A percentile compares a stretch with the other conserved stretches of the same genome.
Conservation (phyloP, 2,329 filamentous ascomycete genomes). For the Alternaria burnsii region DNA sequence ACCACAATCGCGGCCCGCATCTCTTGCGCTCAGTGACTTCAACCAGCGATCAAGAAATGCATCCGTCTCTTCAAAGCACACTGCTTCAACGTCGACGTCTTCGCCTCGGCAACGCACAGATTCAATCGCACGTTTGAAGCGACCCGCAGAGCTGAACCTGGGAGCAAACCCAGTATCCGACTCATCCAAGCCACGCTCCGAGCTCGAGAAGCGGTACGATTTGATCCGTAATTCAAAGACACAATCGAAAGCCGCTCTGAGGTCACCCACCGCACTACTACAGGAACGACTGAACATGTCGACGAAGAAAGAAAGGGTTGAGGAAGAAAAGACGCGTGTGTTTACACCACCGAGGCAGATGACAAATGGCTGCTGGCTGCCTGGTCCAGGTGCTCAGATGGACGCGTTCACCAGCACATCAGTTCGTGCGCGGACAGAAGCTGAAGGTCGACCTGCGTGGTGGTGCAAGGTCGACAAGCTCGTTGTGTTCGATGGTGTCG, state of each 20-base stretch:
- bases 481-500: conserved; percentile 44
- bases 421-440: conserved; percentile 39
- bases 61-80: conserved; percentile 21
- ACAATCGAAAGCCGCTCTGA: conserved; percentile 38
- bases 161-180: conserved; percentile 16
- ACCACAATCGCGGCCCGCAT: conserved; percentile 17
- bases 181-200: conserved; percentile 35
- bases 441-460: conserved; percentile 37
- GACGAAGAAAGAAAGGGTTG: conserved; percentile 25
- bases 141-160: conserved; percentile 44
- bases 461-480: conserved; percentile 49
- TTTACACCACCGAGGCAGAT: conserved; percentile 41
- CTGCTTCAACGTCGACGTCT: conserved; percentile 10
- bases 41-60: conserved; percentile 14
- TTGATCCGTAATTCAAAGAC: conserved; percentile 45
- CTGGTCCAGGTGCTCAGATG: conserved; percentile 32
- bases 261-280: conserved; percentile 44
- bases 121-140: conserved; percentile 26
- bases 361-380: conserved; percentile 41
- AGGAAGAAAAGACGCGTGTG: conserved; percentile 32
- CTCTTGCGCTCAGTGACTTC: conserved; percentile 22
- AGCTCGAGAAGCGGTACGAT: conserved; percentile 44
- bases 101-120: conserved; percentile 24
- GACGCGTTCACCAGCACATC: conserved; percentile 37
- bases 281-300: conserved; percentile 40